These are phyloP conservation scores for Melaleuca quinquenervia DNA, from an alignment of 345 rosid genomes.

Conservation along the genomic window DNA sequence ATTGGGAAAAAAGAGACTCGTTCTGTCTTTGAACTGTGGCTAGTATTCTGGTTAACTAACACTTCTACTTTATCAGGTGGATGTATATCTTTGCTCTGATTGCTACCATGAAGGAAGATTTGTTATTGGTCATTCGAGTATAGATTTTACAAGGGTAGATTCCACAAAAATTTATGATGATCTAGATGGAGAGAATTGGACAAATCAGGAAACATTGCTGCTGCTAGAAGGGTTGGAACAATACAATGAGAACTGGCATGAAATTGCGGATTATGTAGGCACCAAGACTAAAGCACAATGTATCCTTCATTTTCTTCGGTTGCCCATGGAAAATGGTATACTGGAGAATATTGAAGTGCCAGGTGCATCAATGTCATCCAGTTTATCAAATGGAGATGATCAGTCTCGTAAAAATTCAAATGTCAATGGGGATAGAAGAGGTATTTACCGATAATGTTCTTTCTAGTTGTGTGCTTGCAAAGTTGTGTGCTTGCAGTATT, in stretches of 20 bases:
- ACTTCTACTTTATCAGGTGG: constrained; percentile 50
- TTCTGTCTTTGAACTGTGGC: not conserved
- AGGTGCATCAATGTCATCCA: constrained; percentile 22
- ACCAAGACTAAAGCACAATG: constrained; percentile 96
- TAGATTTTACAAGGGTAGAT: constrained; percentile 74
- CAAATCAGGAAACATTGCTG: constrained; percentile 77
- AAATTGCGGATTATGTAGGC: constrained; percentile 88
- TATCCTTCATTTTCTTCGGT: constrained; percentile 81
- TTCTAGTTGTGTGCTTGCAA: not conserved
- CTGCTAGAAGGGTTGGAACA: constrained; percentile 94
- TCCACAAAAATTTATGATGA: constrained; percentile 52
- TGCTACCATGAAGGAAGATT: constrained; percentile 89
- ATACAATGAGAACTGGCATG: constrained; percentile 79
- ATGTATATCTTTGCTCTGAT: constrained; percentile 51
- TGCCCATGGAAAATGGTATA: constrained; percentile 80
- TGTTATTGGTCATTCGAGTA: constrained; percentile 77
- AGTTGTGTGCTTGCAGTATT: not conserved
- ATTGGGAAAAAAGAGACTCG: not conserved
- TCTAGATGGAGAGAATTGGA: constrained; percentile 85
- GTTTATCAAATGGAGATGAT: constrained; percentile 40
- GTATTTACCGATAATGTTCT: constrained; percentile 11
- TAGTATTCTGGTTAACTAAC: constrained; percentile 1
- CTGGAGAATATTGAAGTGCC: constrained; percentile 84
- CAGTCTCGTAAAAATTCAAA: constrained; percentile 23
- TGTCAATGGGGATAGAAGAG: constrained; percentile 48